Conservation (phyloP, 306 rosid genomes). For the Rosa lucieae region DNA sequence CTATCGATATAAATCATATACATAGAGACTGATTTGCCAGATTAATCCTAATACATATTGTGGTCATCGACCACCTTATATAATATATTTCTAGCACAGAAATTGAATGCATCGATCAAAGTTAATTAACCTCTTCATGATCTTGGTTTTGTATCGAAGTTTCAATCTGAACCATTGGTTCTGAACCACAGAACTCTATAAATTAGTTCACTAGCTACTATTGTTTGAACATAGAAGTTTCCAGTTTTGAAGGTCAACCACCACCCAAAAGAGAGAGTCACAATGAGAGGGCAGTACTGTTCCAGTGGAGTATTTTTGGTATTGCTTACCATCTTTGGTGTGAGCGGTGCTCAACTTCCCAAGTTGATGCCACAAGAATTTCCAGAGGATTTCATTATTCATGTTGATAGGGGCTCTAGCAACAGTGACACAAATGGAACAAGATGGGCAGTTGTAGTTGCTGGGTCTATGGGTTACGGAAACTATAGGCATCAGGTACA, state of each 20-base stretch:
- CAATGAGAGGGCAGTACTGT: not conserved
- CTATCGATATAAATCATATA: not conserved
- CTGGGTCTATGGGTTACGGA: slow-evolving; percentile 36
- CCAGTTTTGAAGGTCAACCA: not conserved
- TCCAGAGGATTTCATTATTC: slow-evolving; percentile 14
- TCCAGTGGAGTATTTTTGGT: not conserved
- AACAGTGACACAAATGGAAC: slow-evolving; percentile 27
- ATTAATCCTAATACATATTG: not conserved
- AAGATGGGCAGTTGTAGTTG: slow-evolving; percentile 48
- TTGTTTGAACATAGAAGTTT: not conserved
- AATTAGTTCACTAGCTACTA: not conserved
- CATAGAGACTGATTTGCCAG: not conserved
- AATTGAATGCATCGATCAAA: not conserved
- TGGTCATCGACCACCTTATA: not conserved
- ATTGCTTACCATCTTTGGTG: not conserved
- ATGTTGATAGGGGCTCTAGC: slow-evolving; percentile 5
- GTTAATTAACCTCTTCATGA: not conserved
- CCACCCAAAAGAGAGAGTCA: not conserved
- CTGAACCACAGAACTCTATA: not conserved
- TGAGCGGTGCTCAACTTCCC: slow-evolving; percentile 1
- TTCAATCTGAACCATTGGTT: not conserved
- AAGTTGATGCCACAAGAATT: slow-evolving; percentile 16
- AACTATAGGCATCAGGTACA: slow-evolving; percentile 40
- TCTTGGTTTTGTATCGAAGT: slow-evolving; percentile 1
- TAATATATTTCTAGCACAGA: not conserved